Percentiles rank a stretch among this genome's conserved stretches.
Conservation (phyloP, 257 asterid genomes). For the Rhazya stricta region DNA sequence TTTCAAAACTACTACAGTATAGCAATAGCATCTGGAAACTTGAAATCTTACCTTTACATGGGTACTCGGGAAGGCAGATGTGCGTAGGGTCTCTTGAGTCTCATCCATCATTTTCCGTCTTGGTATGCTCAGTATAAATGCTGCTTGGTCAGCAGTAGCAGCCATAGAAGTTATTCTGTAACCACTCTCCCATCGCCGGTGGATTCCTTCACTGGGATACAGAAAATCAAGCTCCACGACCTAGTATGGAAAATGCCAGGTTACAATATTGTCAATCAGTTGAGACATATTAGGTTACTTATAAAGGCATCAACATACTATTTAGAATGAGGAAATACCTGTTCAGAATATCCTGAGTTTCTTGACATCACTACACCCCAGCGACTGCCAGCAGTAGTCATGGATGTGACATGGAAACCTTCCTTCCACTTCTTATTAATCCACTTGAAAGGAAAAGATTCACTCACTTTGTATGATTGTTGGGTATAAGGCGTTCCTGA, state of each 20-base stretch:
- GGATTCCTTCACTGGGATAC: constrained; percentile 96
- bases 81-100: constrained; percentile 95
- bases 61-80: constrained; percentile 91
- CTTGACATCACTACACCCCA: constrained; percentile 99
- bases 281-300: background rate
- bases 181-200: constrained; percentile 90
- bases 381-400: constrained; percentile 98
- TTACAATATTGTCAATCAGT: background rate
- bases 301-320: background rate
- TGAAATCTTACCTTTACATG: constrained; percentile 52
- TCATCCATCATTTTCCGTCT: constrained; percentile 85
- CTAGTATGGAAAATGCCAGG: constrained; percentile 24
- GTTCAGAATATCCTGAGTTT: constrained; percentile 88
- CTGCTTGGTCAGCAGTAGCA: constrained; percentile 89
- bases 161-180: constrained; percentile 93
- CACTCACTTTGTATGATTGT: constrained; percentile 95
- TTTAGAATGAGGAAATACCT: constrained; percentile 39
- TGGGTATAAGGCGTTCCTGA: constrained; percentile 93
- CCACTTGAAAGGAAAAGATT: constrained; percentile 98
- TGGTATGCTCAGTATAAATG: constrained; percentile 82
- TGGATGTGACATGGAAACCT: constrained; percentile 97
- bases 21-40: background rate
- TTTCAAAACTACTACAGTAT: background rate
- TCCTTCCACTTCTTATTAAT: constrained; percentile 97
- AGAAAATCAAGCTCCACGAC: constrained; percentile 95